Conservation (phyloP, 345 rosid species). For the Heritiera littoralis region DNA sequence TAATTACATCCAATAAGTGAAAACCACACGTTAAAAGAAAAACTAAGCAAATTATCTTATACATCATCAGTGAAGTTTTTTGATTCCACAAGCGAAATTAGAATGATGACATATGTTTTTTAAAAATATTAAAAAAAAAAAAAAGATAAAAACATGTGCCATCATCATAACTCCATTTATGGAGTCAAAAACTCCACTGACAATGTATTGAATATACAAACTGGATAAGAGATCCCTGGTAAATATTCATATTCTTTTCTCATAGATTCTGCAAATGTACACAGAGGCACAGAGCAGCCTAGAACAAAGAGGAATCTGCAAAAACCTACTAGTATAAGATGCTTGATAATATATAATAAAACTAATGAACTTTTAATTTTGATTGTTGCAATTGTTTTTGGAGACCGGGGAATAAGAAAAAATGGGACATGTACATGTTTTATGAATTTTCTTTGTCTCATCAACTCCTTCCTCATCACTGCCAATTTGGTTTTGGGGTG, state of each 20-base stretch:
- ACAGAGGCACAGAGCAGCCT: neutral
- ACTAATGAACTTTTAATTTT: too few relatives aligned
- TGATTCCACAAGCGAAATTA: too few relatives aligned
- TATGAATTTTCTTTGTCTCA: neutral
- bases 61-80: too few relatives aligned
- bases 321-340: neutral
- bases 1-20: too few relatives aligned
- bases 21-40: neutral
- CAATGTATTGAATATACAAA: neutral
- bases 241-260: neutral
- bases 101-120: too few relatives aligned
- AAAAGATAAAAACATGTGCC: too few relatives aligned
- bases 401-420: too few relatives aligned
- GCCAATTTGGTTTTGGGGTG: neutral
- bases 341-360: neutral
- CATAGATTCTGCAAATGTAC: neutral
- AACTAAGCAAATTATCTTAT: too few relatives aligned
- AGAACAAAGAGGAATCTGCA: neutral
- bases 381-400: neutral
- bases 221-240: neutral
- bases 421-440: neutral
- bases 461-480: neutral
- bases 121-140: too few relatives aligned
- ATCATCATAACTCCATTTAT: too few relatives aligned
- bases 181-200: too few relatives aligned